Evolutionary conservation across 2,329 filamentous ascomycete species (phyloP).

Genomic region (Penicillium crustosum): DNA sequence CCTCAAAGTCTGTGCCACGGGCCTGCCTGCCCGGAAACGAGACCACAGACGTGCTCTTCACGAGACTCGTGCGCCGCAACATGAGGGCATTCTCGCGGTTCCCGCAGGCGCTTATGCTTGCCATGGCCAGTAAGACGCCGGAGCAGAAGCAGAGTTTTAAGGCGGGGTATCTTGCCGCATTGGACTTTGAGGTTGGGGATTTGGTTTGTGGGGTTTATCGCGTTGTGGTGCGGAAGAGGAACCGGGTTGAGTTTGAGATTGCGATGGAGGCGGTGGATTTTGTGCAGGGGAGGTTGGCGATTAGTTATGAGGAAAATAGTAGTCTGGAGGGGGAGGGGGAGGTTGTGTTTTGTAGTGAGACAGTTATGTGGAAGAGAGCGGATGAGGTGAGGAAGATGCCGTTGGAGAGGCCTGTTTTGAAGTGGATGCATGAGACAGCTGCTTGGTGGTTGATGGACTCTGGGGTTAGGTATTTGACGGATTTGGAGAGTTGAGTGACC

Average conservation of each 20-base stretch:
- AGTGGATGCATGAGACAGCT: slow-evolving; percentile 36
- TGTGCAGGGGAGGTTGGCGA: slow-evolving; percentile 26
- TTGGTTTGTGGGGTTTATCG: slow-evolving; percentile 36
- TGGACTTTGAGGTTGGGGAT: slow-evolving; percentile 34
- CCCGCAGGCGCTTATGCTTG: slow-evolving; percentile 33
- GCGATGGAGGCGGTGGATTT: slow-evolving; percentile 16
- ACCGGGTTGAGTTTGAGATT: slow-evolving; percentile 36
- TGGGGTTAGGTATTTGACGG: slow-evolving; percentile 32
- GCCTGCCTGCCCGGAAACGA: slow-evolving; percentile 19
- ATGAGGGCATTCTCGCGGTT: slow-evolving; percentile 35
- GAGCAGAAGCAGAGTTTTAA: slow-evolving; percentile 27
- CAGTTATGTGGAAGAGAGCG: slow-evolving; percentile 32
- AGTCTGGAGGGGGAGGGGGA: slow-evolving; percentile 15
- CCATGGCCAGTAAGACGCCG: slow-evolving; percentile 18
- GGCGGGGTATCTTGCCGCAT: slow-evolving; percentile 23
- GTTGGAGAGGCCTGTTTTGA: slow-evolving; percentile 30
- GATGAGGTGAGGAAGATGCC: slow-evolving; percentile 26
- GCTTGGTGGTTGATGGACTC: slow-evolving; percentile 41
- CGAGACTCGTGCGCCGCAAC: slow-evolving; percentile 34
- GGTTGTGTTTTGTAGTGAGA: slow-evolving; percentile 31
- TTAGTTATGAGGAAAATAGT: slow-evolving; percentile 15
- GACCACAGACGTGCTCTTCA: slow-evolving; percentile 25
- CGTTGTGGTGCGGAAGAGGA: slow-evolving; percentile 24
- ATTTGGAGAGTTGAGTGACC: slow-evolving; percentile 15
- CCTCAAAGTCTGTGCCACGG: slow-evolving; percentile 24